phyloP scores from a whole-genome alignment of 2,329 filamentous ascomycete genomes.

The Pleomassaria siparia region DNA sequence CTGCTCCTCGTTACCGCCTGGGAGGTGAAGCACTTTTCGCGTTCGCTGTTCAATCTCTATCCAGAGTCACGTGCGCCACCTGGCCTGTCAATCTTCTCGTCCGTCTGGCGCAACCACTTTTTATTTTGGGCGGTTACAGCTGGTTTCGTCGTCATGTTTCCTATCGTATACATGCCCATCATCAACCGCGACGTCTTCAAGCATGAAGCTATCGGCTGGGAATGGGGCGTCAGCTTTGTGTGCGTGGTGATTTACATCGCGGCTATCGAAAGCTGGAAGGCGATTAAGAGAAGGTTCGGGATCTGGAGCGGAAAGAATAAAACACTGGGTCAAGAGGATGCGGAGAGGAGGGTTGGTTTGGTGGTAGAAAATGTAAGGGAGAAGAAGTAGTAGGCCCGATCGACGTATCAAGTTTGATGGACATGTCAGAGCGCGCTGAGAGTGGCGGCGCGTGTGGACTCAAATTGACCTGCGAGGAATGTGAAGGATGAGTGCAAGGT shows the following conservation, averaged over 20 bases:
- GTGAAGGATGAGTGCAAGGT: not conserved
- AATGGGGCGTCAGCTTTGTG: constrained; percentile 49
- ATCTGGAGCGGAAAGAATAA: constrained; percentile 37
- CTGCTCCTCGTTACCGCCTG: constrained; percentile 50
- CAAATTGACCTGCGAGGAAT: not conserved
- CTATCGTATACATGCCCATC: constrained; percentile 49
- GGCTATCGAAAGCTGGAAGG: constrained; percentile 50
- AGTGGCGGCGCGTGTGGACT: not conserved
- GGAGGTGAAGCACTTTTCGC: constrained; percentile 51
- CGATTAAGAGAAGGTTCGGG: constrained; percentile 43
- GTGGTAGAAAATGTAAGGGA: constrained; percentile 1
- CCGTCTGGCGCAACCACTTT: constrained; percentile 47
- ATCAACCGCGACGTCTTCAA: constrained; percentile 51
- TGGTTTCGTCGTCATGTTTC: constrained; percentile 46
- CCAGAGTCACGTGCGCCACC: constrained; percentile 30
- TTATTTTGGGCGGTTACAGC: constrained; percentile 48
- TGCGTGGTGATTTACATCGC: constrained; percentile 45
- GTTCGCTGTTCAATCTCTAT: constrained; percentile 50
- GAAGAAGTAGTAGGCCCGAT: not conserved
- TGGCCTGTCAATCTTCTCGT: constrained; percentile 40
- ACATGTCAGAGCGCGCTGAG: not conserved
- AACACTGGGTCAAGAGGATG: constrained; percentile 36
- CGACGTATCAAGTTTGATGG: too few species aligned
- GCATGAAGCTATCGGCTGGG: constrained; percentile 47
- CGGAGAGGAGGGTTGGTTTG: constrained; percentile 37